Evolutionary conservation across 148 eudicot genomes (phyloP), one percentile per base, ranked within the genome.

Genomic region (Drosera capensis): DNA sequence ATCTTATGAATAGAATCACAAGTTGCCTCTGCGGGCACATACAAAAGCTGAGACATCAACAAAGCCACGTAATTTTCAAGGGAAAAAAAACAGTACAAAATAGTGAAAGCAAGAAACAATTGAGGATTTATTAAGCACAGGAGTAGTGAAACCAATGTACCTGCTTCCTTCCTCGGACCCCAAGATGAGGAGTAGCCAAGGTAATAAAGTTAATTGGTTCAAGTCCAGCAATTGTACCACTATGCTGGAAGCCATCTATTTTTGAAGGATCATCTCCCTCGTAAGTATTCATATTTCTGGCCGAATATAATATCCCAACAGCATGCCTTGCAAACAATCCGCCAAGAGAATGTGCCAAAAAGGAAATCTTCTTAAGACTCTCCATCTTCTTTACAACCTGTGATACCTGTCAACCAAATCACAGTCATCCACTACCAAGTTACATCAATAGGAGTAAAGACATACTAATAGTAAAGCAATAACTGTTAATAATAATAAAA

Each of bases 111-210:
- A 28, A 48, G 49, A 25, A 16, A 14, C 7, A 17, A 25, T 8
- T 21, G 5, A 26, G 43, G 51, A 28, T 9, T 34, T 34, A 4
- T 2, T 4, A 34, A 34, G 38, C n/a, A 34, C 2, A 4, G 11
- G 11, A 34, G n/a, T 4, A 9, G 3, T 34, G n/a, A 34, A 9
- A 34, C 14, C 19, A 47, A 47, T 57, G 12, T 56, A 92, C 99
- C 99, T 92, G 99, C 24, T 79, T 92, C 58, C 64, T 92, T 59
- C 99, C 99, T 65, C 95, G 76, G 43, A 92, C 95, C 51, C 99
- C 99, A 44, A 92, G 95, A 74, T 92, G 99, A 21, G 99, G 99
- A 25, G 94, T 85, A 43, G 95, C 99, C 72, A 92, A 59, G 64
- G 95, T 85, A 46, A 92, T 76, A 63, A 81, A 92, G 66, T 72